Evolutionary conservation across 441 rosid species (phyloP).

Genomic region (Croton laevigatus): DNA sequence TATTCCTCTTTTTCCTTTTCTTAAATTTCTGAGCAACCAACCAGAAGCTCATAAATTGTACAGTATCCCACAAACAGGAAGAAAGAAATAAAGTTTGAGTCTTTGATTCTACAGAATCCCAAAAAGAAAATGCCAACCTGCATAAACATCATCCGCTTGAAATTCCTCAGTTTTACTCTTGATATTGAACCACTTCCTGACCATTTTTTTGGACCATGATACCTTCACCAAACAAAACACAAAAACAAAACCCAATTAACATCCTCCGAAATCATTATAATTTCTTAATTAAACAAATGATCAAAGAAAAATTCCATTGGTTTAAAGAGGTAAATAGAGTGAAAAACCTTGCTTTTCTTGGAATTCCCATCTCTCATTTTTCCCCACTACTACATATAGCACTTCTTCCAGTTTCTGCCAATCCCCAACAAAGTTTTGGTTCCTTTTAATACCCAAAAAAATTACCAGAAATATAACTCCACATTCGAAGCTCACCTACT

Average conservation of each 20-base stretch:
- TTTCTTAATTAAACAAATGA: constrained; percentile 9
- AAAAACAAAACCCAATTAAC: constrained; percentile 15
- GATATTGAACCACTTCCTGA: constrained; percentile 91
- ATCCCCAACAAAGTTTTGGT: constrained; percentile 24
- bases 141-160: constrained; percentile 67
- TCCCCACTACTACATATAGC: constrained; percentile 46
- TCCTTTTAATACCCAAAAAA: constrained; percentile 22
- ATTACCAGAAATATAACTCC: constrained; percentile 23
- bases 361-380: constrained; percentile 76
- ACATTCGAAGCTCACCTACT: constrained; percentile 24
- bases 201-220: constrained; percentile 94
- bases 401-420: constrained; percentile 24
- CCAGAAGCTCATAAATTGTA: constrained; percentile 16
- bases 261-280: constrained; percentile 17
- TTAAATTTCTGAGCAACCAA: constrained; percentile 18
- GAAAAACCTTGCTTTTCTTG: constrained; percentile 73
- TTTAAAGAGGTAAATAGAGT: constrained; percentile 5
- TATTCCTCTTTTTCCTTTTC: constrained; percentile 11
- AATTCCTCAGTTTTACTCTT: constrained; percentile 84
- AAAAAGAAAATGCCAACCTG: constrained; percentile 44
- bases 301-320: constrained; percentile 3
- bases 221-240: constrained; percentile 45
- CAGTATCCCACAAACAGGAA: background rate
- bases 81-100: constrained; percentile 11
- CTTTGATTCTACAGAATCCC: constrained; percentile 5